These are phyloP conservation scores for Naematelia encephala DNA, from an alignment of 768 basidiomycete species.

Conservation along the genomic window DNA sequence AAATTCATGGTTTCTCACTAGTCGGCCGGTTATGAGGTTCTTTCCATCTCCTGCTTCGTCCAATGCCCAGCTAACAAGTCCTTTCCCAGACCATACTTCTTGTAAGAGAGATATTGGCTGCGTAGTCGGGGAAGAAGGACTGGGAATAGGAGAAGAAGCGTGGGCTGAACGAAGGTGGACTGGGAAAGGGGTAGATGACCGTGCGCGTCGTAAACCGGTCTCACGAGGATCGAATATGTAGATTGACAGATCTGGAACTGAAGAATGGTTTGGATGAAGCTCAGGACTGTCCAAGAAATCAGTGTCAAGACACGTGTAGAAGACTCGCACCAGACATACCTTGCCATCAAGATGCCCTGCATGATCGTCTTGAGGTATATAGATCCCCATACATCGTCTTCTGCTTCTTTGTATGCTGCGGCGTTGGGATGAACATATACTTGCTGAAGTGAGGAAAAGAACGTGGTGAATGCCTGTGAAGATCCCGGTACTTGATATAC, in stretches of 20 bases:
- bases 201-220: slow-evolving; percentile 29
- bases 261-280: slow-evolving; percentile 22
- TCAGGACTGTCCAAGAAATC: slow-evolving; percentile 30
- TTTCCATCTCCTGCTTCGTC: slow-evolving; percentile 41
- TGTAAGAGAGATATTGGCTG: slow-evolving; percentile 2
- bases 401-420: slow-evolving; percentile 13
- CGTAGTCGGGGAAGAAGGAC: slow-evolving; percentile 18
- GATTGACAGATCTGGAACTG: slow-evolving; percentile 32
- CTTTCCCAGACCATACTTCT: slow-evolving; percentile 46
- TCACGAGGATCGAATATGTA: slow-evolving; percentile 46
- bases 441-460: slow-evolving; percentile 31
- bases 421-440: slow-evolving; percentile 42
- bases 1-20: slow-evolving; percentile 27
- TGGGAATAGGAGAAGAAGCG: slow-evolving; percentile 19
- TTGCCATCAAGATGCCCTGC: slow-evolving; percentile 37
- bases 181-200: slow-evolving; percentile 23
- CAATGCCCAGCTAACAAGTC: slow-evolving; percentile 38
- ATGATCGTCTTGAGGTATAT: slow-evolving; percentile 46
- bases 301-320: slow-evolving; percentile 1
- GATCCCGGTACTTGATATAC: slow-evolving; percentile 37
- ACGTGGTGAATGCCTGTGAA: slow-evolving; percentile 29
- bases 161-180: slow-evolving; percentile 19
- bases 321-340: slow-evolving; percentile 16
- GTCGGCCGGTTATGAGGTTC: slow-evolving; percentile 41
- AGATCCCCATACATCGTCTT: slow-evolving; percentile 38